Evolutionary conservation across 495 filamentous ascomycete species (phyloP).

Genomic region (Pyrenula massariospora): DNA sequence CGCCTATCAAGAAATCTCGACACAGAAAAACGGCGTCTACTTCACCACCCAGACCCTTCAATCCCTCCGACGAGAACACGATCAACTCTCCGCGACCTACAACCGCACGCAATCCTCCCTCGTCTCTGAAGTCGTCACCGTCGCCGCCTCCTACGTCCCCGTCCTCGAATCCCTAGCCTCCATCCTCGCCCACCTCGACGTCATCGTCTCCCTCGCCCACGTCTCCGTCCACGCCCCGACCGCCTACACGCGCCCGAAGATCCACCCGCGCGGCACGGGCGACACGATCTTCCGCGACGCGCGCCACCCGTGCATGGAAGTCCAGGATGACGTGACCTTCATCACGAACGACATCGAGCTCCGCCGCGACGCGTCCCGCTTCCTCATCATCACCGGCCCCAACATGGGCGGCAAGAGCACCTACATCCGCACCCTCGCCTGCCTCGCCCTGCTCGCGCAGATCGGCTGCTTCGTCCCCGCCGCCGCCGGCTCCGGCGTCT

Average conservation of each 20-base stretch:
- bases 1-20: conserved; percentile 88
- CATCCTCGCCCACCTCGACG: conserved; percentile 87
- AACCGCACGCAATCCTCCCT: conserved; percentile 88
- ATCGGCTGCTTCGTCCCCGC: conserved; percentile 95
- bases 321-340: conserved; percentile 97
- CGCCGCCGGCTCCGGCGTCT: conserved; percentile 67
- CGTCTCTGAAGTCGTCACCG: conserved; percentile 83
- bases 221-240: conserved; percentile 86
- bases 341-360: conserved; percentile 95
- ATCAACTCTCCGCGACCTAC: conserved; percentile 91
- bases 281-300: conserved; percentile 85
- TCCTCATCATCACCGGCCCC: conserved; percentile 94
- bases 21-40: conserved; percentile 97
- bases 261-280: conserved; percentile 85
- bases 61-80: conserved; percentile 74
- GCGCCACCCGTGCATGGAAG: conserved; percentile 96
- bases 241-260: conserved; percentile 80
- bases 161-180: conserved; percentile 84
- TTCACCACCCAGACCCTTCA: conserved; percentile 88
- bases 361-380: conserved; percentile 68
- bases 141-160: conserved; percentile 89
- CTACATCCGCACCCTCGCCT: conserved; percentile 95
- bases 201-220: conserved; percentile 92
- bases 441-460: conserved; percentile 96
- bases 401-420: conserved; percentile 99